Percentiles rank a stretch among this genome's conserved stretches.
These are phyloP conservation scores for Aurifilum marmelostoma DNA, from an alignment of 2,329 filamentous ascomycete species.

Conservation along the genomic window DNA sequence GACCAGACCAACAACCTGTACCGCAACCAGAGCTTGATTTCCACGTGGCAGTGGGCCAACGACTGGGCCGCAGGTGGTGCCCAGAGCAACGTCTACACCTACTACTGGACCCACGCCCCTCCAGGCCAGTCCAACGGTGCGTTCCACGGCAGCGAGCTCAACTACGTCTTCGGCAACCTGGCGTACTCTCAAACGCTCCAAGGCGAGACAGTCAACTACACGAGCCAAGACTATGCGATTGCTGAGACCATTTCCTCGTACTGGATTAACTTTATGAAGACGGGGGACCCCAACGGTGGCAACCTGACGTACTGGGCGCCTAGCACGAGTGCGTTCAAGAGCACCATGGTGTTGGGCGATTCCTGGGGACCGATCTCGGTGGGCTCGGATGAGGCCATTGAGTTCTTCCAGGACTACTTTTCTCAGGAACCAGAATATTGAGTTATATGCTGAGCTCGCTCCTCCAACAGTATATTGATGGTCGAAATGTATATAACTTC, in stretches of 20 bases:
- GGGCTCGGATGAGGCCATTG: slow-evolving; percentile 16
- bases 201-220: slow-evolving; percentile 34
- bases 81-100: slow-evolving; percentile 36
- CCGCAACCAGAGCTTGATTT: slow-evolving; percentile 34
- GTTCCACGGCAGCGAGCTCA: slow-evolving; percentile 38
- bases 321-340: slow-evolving; percentile 14
- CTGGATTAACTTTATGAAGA: slow-evolving; percentile 28
- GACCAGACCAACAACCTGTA: slow-evolving; percentile 34
- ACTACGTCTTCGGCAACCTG: slow-evolving; percentile 40
- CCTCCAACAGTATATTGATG: background rate
- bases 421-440: slow-evolving; percentile 5
- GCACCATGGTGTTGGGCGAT: slow-evolving; percentile 25
- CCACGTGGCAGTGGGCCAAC: slow-evolving; percentile 35
- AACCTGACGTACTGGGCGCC: slow-evolving; percentile 30
- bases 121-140: slow-evolving; percentile 34
- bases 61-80: slow-evolving; percentile 35
- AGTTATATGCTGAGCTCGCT: background rate
- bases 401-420: slow-evolving; percentile 16
- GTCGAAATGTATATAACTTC: background rate
- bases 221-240: slow-evolving; percentile 35
- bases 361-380: slow-evolving; percentile 11
- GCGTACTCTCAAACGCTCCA: slow-evolving; percentile 28
- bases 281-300: slow-evolving; percentile 24
- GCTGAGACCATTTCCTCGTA: slow-evolving; percentile 32
- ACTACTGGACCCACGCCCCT: slow-evolving; percentile 38